phyloP scores from a whole-genome alignment of 768 basidiomycete species.

The Termitomyces sp. region DNA sequence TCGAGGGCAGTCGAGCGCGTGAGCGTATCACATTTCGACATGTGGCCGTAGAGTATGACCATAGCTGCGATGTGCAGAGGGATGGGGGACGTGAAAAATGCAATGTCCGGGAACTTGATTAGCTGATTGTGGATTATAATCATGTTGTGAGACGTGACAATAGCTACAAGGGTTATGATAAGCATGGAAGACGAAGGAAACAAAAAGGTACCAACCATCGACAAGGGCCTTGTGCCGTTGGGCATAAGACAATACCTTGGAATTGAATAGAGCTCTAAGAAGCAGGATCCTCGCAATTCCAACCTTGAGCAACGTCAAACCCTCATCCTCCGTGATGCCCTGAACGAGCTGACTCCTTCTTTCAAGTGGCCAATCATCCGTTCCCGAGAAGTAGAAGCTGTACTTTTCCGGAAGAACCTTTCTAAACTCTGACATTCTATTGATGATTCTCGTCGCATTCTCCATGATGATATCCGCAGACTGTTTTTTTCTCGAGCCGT shows the following conservation, averaged over 20 bases:
- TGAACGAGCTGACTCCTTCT: conserved; percentile 60
- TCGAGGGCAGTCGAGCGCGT: conserved; percentile 62
- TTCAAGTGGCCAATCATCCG: conserved; percentile 67
- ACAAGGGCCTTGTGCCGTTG: conserved; percentile 67
- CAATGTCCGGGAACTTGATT: conserved; percentile 79
- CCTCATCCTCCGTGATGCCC: conserved; percentile 74
- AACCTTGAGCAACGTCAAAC: conserved; percentile 76
- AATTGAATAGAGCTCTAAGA: conserved; percentile 73
- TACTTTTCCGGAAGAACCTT: conserved; percentile 67
- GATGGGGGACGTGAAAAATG: conserved; percentile 85
- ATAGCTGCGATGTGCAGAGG: conserved; percentile 87
- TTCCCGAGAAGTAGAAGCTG: conserved; percentile 71
- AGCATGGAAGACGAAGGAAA: neutral
- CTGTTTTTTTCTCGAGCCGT: conserved; percentile 68
- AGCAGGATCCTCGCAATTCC: conserved; percentile 77
- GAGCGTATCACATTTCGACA: conserved; percentile 69
- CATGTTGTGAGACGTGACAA: conserved; percentile 82
- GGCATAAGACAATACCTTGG: conserved; percentile 60
- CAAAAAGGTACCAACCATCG: conserved; percentile 51
- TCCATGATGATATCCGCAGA: conserved; percentile 65
- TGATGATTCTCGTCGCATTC: conserved; percentile 74
- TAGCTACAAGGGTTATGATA: conserved; percentile 38
- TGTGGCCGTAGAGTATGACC: conserved; percentile 86
- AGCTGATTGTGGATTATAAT: conserved; percentile 81
- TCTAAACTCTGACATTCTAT: conserved; percentile 67